Percentiles rank a stretch among this genome's conserved stretches.
Evolutionary conservation across 192 early-diverging fungal species (phyloP).

Genomic region (Spizellomyces sp.): DNA sequence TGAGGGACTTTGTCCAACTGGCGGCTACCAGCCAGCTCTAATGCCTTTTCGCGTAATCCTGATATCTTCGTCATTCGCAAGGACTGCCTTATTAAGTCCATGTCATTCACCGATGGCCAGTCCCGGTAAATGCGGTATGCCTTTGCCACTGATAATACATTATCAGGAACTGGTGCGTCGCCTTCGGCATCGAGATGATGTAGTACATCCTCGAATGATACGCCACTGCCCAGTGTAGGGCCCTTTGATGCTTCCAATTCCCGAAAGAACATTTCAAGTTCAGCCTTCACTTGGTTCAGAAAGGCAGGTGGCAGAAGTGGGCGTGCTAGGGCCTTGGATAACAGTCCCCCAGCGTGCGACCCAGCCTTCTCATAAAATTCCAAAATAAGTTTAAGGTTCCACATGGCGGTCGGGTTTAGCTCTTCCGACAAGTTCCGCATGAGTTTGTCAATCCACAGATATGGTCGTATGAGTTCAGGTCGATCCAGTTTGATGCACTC

Average conservation of each 20-base stretch:
- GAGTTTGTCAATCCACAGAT: slow-evolving; percentile 47
- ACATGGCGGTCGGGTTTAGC: not conserved
- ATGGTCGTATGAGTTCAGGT: slow-evolving; percentile 47
- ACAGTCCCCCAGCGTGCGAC: not conserved
- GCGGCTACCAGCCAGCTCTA: too few relatives aligned
- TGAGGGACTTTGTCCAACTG: too few relatives aligned
- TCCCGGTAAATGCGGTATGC: not conserved
- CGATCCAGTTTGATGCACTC: slow-evolving; percentile 59
- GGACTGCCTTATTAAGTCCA: too few relatives aligned
- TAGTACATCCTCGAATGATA: too few relatives aligned
- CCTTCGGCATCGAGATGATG: too few relatives aligned
- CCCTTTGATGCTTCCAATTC: not conserved
- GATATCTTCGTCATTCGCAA: too few relatives aligned
- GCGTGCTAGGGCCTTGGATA: not conserved
- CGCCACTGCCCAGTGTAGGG: too few relatives aligned
- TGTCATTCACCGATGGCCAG: not conserved
- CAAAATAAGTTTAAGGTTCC: slow-evolving; percentile 21
- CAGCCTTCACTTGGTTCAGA: not conserved
- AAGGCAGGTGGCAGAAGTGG: slow-evolving; percentile 5
- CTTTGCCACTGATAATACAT: too few relatives aligned
- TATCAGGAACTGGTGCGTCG: too few relatives aligned
- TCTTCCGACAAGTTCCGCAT: not conserved
- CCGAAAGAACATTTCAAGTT: not conserved
- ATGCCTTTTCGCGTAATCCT: too few relatives aligned
- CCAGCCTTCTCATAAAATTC: slow-evolving; percentile 6